A percentile compares a stretch with the other conserved stretches of the same genome.
phyloP scores from a whole-genome alignment of 164 flowering plant genomes.

The Houttuynia cordata region DNA sequence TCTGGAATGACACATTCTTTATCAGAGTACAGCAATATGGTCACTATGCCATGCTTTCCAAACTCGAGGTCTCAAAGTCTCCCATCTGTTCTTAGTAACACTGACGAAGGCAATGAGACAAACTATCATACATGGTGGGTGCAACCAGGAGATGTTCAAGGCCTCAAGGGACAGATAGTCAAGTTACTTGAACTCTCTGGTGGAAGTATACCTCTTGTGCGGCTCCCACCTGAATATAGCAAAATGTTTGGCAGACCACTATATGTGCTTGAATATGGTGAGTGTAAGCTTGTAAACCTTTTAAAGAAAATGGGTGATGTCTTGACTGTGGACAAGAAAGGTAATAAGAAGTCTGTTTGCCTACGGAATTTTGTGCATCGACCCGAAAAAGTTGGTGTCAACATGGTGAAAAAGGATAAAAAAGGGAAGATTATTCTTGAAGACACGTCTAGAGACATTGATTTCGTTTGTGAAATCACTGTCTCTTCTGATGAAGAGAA shows the following conservation, averaged over 20 bases:
- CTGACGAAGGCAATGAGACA: slow-evolving; percentile 20
- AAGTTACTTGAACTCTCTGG: slow-evolving; percentile 72
- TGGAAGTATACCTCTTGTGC: slow-evolving; percentile 54
- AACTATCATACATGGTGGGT: slow-evolving; percentile 38
- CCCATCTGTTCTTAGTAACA: slow-evolving; percentile 41
- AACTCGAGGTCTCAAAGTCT: slow-evolving; percentile 42
- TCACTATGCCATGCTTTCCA: slow-evolving; percentile 26
- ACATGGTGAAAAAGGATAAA: slow-evolving; percentile 30
- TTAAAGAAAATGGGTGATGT: slow-evolving; percentile 65
- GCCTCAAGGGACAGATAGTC: slow-evolving; percentile 63
- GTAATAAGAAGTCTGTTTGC: slow-evolving; percentile 49
- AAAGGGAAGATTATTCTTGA: slow-evolving; percentile 45
- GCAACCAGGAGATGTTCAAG: slow-evolving; percentile 81
- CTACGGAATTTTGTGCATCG: slow-evolving; percentile 26
- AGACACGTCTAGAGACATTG: slow-evolving; percentile 18
- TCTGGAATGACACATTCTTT: slow-evolving; percentile 39
- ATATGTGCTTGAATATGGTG: slow-evolving; percentile 70
- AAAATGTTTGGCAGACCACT: slow-evolving; percentile 69
- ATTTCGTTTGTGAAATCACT: slow-evolving; percentile 7
- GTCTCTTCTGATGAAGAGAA: slow-evolving; percentile 66
- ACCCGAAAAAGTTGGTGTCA: slow-evolving; percentile 23
- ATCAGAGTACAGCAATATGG: slow-evolving; percentile 36
- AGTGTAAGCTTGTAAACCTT: slow-evolving; percentile 66
- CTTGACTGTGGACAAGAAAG: slow-evolving; percentile 58
- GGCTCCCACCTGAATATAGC: slow-evolving; percentile 70